Base-by-base conservation (phyloP, 2,329 filamentous ascomycete genomes). In the Orbilia quercus region DNA sequence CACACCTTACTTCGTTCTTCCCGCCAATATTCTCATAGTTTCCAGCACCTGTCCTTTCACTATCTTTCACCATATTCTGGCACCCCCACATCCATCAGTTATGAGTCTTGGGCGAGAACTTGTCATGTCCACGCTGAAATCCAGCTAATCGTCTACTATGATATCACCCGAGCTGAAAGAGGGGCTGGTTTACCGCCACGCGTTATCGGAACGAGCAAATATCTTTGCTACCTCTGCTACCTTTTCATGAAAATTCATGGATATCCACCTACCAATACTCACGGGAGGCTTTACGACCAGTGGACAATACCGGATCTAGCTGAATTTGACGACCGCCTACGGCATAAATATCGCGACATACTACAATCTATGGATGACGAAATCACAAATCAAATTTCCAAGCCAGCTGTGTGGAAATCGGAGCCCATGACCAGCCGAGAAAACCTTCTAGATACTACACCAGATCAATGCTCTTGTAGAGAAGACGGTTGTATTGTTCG, bases 221-320 rank as follows among this genome's bases (percentile, higher is more conserved):
- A 82, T 48, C 82, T 84, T 0, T 86, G 84, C 75, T 85, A 82
- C 76, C 79, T 85, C 0, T 85, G 84, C 76, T 82, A 85, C 60
- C 77, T 80, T 2, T 82, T 85, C 67, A 80, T 85, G n/a, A 57
- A 70, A 0, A 72, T 80, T 9, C 81, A 84, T 67, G 80, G 81
- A 11, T 25, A 59, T 16, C 63, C 63, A 11, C 44, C 63, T 2
- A 22, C 63, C 5, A 67, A 67, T 22, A 67, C 63, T 2, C 63
- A 67, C 16, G 63, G 63, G n/a, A 50, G 63, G 25, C 20, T 67
- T 6, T 67, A 67, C 40, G 63, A 67, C 16, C 63, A 67, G 45
- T 67, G 63, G 63, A 67, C 63, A 20, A 48, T 67, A 1, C 63
- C 63, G 0, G 63, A 67, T 28, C 45, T 67, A 1, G 18, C 11